These are phyloP conservation scores for Colletotrichum sansevieriae DNA, from an alignment of 2,329 filamentous ascomycete genomes.

Conservation along the genomic window DNA sequence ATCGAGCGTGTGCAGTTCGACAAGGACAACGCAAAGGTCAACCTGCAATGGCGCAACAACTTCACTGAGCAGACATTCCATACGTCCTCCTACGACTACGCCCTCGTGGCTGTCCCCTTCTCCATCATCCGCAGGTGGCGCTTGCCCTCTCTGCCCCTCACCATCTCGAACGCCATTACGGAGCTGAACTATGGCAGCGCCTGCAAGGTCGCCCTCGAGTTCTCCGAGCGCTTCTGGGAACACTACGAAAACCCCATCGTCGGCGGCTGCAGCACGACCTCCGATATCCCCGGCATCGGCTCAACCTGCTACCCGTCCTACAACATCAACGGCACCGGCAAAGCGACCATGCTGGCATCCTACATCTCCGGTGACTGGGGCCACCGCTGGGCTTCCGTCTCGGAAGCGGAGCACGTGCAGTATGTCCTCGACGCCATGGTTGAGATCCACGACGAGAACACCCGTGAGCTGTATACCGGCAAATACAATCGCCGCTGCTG, in stretches of 20 bases:
- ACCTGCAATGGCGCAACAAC: slow-evolving; percentile 67
- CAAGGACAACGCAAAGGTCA: slow-evolving; percentile 63
- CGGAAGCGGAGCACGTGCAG: slow-evolving; percentile 72
- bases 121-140: slow-evolving; percentile 73
- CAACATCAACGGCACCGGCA: slow-evolving; percentile 72
- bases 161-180: slow-evolving; percentile 62
- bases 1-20: slow-evolving; percentile 70
- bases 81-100: slow-evolving; percentile 72
- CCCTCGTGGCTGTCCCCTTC: slow-evolving; percentile 75
- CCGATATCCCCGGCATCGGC: slow-evolving; percentile 72
- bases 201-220: slow-evolving; percentile 76
- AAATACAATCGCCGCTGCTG: slow-evolving; percentile 75
- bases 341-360: slow-evolving; percentile 71
- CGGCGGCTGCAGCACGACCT: slow-evolving; percentile 70
- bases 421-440: slow-evolving; percentile 75
- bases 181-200: slow-evolving; percentile 59
- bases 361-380: slow-evolving; percentile 63
- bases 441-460: slow-evolving; percentile 74
- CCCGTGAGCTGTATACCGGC: slow-evolving; percentile 73
- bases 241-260: slow-evolving; percentile 66
- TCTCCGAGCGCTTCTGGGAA: slow-evolving; percentile 74
- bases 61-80: slow-evolving; percentile 55
- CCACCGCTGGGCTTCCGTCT: slow-evolving; percentile 50
- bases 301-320: slow-evolving; percentile 77
- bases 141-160: slow-evolving; percentile 60